Conservation (phyloP, 2,329 filamentous ascomycete genomes). For the Dendryphion nanum region DNA sequence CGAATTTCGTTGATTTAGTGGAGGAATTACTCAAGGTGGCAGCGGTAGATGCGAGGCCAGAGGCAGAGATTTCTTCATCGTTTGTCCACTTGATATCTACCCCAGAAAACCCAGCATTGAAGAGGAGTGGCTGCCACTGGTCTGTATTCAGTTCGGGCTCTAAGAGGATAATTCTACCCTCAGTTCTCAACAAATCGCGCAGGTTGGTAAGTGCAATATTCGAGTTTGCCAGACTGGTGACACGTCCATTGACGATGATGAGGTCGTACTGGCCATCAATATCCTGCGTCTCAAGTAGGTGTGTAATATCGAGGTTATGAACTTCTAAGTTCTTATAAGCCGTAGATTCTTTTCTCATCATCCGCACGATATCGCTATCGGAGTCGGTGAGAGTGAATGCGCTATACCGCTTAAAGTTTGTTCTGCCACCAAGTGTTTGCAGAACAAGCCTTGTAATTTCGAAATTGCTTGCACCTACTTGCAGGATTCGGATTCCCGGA, state of each 20-base stretch:
- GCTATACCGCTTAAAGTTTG: constrained; percentile 7
- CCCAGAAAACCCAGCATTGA: constrained; percentile 31
- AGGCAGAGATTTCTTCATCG: constrained; percentile 10
- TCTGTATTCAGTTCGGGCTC: constrained; percentile 34
- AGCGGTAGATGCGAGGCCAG: constrained; percentile 2
- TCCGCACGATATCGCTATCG: constrained; percentile 6
- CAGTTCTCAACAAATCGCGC: constrained; percentile 34
- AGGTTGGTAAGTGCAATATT: constrained; percentile 23
- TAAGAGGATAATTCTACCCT: constrained; percentile 46
- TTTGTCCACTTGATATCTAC: constrained; percentile 21
- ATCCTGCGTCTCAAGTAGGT: constrained; percentile 8
- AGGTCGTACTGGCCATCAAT: constrained; percentile 15
- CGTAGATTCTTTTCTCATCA: constrained; percentile 6
- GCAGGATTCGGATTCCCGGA: constrained; percentile 32
- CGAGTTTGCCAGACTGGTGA: constrained; percentile 9
- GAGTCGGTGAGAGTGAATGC: constrained; percentile 18
- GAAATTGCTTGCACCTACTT: constrained; percentile 21
- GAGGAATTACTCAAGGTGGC: background rate
- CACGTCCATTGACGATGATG: constrained; percentile 15
- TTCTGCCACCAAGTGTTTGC: constrained; percentile 1
- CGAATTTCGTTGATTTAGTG: too few relatives aligned
- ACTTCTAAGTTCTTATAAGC: constrained; percentile 6
- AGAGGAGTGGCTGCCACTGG: constrained; percentile 34
- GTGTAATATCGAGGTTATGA: constrained; percentile 13
- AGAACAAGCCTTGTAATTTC: background rate